Percentiles rank a stretch among this genome's conserved stretches.
Evolutionary conservation across 2,329 filamentous ascomycete genomes (phyloP).

Genomic region (Penicillium vulpinum): DNA sequence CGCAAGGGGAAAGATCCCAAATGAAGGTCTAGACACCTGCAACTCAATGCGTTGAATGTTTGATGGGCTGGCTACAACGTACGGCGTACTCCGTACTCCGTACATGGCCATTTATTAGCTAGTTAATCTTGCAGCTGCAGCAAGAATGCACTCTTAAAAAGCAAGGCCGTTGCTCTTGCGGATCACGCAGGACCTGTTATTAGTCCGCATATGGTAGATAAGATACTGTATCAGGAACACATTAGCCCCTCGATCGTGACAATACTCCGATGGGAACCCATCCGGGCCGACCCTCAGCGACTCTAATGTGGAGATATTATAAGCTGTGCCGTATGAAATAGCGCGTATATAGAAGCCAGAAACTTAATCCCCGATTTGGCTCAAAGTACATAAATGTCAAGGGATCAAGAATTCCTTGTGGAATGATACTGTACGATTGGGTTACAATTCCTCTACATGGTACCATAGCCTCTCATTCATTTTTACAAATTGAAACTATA

Average conservation of each 20-base stretch:
- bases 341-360: neutral
- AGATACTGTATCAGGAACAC: neutral
- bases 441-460: neutral
- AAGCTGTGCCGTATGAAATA: neutral
- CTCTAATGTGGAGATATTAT: neutral
- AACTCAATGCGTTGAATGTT: neutral
- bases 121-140: too few relatives aligned
- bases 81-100: too few relatives aligned
- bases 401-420: neutral
- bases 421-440: conserved; percentile 2
- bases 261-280: neutral
- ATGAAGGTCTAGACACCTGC: neutral
- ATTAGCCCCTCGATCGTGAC: neutral
- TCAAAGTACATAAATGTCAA: neutral
- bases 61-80: neutral
- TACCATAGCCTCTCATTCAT: neutral
- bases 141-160: neutral
- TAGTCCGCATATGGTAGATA: neutral
- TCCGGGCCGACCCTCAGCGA: neutral
- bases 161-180: neutral
- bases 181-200: neutral
- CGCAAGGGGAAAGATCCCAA: conserved; percentile 2
- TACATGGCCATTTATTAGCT: neutral
- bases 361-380: neutral
- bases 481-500: neutral